Base-by-base conservation (phyloP, 2,329 filamentous ascomycete genomes). In the Neofusicoccum parvum region DNA sequence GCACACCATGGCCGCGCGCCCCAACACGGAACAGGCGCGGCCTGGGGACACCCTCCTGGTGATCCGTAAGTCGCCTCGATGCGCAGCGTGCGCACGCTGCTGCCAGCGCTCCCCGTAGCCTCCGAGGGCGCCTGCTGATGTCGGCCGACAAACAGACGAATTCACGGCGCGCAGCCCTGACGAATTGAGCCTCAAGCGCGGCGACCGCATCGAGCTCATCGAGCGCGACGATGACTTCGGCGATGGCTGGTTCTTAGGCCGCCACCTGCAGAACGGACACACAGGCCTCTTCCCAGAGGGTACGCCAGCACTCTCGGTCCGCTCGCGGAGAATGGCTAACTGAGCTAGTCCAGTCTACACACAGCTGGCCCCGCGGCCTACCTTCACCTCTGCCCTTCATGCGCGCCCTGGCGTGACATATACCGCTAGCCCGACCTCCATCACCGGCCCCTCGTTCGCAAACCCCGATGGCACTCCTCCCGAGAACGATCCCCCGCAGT, bases 81-180 rank as follows among this genome's bases (percentile, higher is more conserved):
- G 49, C 41, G n/a, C 49, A 12, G 56, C 12, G 12, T n/a, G 43
- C 27, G 54, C 39, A 23, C 11, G 10, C 5, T 11, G 23, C n/a
- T 20, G 48, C 62, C 48, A 5, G 12, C n/a, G 17, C 49, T 43
- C 36, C 39, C 14, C 37, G 49, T 45, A n/a, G 17, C 32, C 10
- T 10, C 20, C 20, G 20, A 6, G 23, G 11, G 27, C 41, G 49
- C 62, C 49, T 65, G 67, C 67, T 69, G 54, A 67, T 62, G 32
- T 27, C 39, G 46, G 58, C 48, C n/a, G 51, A 36, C 49, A 46
- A 63, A 56, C 70, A 96, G 92, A 99, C 80, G 93, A 97, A 80
- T 98, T 99, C 78, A 83, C 89, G 71, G 94, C 94, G 66, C 89
- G 95, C 70, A 96, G 93, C 78, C 90, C 92, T 66, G 95, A 99